Conservation (phyloP, 257 asterid species). For the Solanum peruvianum region DNA sequence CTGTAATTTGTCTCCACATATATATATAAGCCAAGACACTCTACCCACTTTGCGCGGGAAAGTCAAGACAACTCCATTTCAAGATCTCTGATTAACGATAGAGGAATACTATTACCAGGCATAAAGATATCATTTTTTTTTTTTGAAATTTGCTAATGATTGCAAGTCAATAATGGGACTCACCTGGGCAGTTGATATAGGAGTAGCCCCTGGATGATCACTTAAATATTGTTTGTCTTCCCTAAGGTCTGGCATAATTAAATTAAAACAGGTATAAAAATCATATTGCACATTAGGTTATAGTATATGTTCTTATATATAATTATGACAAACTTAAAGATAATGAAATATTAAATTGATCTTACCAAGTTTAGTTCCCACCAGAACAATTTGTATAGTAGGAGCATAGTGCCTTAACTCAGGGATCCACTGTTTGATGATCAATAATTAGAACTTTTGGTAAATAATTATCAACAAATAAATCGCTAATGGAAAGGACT, state of each 20-base stretch:
- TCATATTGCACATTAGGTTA: not conserved
- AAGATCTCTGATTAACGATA: not conserved
- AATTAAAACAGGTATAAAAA: not conserved
- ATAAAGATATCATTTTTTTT: not conserved
- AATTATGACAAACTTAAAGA: not conserved
- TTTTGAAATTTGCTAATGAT: not conserved
- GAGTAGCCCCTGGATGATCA: slow-evolving; percentile 60
- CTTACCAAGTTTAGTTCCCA: slow-evolving; percentile 81
- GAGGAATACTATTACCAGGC: not conserved
- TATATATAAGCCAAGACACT: not conserved
- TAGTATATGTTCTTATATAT: not conserved
- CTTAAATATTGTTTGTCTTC: slow-evolving; percentile 66
- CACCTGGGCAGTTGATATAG: slow-evolving; percentile 70
- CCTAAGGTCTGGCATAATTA: slow-evolving; percentile 44
- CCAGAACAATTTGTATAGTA: slow-evolving; percentile 65
- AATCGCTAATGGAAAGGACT: not conserved
- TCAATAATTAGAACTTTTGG: not conserved
- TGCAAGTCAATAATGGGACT: not conserved
- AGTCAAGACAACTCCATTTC: not conserved
- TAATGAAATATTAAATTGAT: not conserved
- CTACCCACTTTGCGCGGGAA: not conserved
- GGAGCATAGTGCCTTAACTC: slow-evolving; percentile 75
- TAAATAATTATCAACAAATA: not conserved
- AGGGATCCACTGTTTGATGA: slow-evolving; percentile 52
- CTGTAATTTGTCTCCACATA: not conserved